Percentiles rank a stretch among this genome's conserved stretches.
Evolutionary conservation across 1,139 yeast genomes (phyloP).

Genomic region (Schwanniomyces etchellsii): DNA sequence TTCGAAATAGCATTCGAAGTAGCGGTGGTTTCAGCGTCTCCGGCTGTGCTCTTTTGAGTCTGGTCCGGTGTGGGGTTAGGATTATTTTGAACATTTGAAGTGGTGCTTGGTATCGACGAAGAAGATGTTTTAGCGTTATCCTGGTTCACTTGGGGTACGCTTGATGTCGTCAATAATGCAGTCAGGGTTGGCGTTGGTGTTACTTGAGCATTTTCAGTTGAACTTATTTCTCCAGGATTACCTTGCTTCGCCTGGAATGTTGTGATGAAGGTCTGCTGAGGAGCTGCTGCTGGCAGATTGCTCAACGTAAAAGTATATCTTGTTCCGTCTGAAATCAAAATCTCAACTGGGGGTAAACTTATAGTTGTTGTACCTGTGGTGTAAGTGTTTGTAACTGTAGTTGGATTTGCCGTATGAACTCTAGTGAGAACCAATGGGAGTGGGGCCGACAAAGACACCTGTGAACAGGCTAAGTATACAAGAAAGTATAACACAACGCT

Average conservation of each 20-base stretch:
- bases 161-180: conserved; percentile 7
- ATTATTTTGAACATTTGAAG: conserved; percentile 6
- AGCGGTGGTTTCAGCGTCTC: conserved; percentile 7
- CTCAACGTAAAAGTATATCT: conserved; percentile 56
- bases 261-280: conserved; percentile 10
- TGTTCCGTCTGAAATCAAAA: conserved; percentile 55
- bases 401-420: conserved; percentile 56
- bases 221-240: background rate
- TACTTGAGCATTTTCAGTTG: conserved; percentile 10
- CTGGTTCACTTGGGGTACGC: conserved; percentile 3
- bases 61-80: conserved; percentile 5
- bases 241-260: conserved; percentile 21
- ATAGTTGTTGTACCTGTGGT: conserved; percentile 58
- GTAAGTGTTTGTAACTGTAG: conserved; percentile 47
- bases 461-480: conserved; percentile 15
- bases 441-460: conserved; percentile 27
- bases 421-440: conserved; percentile 47
- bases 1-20: conserved; percentile 6
- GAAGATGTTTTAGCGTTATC: conserved; percentile 8
- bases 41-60: conserved; percentile 2
- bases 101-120: conserved; percentile 10
- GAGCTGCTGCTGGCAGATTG: conserved; percentile 26
- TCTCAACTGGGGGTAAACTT: conserved; percentile 64
- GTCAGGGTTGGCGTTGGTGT: conserved; percentile 8
- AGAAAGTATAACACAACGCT: conserved; percentile 8